These are phyloP conservation scores for Xylariaceae sp. DNA, from an alignment of 2,329 filamentous ascomycete species.

Conservation along the genomic window DNA sequence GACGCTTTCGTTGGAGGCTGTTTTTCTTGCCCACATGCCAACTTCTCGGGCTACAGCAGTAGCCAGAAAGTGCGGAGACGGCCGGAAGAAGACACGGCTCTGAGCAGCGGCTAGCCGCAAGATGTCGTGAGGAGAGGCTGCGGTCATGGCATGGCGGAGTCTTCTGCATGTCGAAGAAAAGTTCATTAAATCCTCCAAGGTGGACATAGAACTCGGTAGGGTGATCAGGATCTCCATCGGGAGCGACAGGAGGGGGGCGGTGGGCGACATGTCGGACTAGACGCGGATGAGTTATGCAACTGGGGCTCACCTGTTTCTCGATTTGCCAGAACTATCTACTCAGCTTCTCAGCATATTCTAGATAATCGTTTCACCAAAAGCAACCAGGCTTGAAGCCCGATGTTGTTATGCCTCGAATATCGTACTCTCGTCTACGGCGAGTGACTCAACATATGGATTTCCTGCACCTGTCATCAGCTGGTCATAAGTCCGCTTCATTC, in stretches of 20 bases:
- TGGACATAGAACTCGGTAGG: slow-evolving; percentile 12
- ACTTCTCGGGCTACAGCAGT: slow-evolving; percentile 13
- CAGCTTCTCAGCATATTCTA: no score
- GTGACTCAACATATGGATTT: no score
- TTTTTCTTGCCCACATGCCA: slow-evolving; percentile 15
- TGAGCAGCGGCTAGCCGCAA: slow-evolving; percentile 11
- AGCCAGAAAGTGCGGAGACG: slow-evolving; percentile 14
- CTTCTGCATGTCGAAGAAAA: slow-evolving; percentile 13
- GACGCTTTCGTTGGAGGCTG: slow-evolving; percentile 13
- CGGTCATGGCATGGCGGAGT: slow-evolving; percentile 5
- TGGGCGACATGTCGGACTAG: no score
- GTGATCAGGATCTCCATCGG: slow-evolving; percentile 12
- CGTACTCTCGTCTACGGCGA: no score
- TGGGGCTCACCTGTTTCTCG: no score
- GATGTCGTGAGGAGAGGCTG: slow-evolving; percentile 7
- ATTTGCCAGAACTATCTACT: no score
- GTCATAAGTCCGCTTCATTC: no score
- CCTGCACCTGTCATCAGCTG: no score
- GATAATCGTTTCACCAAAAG: no score
- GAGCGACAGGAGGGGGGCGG: slow-evolving; percentile 7
- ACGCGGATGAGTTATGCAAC: no score
- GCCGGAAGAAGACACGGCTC: slow-evolving; percentile 11
- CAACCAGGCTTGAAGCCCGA: no score
- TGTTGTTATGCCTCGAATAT: no score
- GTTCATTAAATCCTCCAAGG: slow-evolving; percentile 17